A percentile compares a stretch with the other conserved stretches of the same genome.
Evolutionary conservation across 179 eudicot species (phyloP).

Genomic region (Beta corolliflora): DNA sequence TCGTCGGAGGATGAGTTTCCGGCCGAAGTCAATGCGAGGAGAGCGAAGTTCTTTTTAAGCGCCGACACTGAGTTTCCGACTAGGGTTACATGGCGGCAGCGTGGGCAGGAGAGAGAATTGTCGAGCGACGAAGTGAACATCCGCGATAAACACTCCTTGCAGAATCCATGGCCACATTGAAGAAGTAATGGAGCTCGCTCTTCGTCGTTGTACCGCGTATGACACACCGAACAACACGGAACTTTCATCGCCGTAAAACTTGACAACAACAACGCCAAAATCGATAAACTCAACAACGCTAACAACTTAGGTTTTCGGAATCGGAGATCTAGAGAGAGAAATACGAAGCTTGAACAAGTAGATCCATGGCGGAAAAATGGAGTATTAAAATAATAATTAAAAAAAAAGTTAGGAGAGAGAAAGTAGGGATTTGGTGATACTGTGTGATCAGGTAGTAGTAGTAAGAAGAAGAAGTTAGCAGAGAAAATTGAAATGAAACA

Average conservation of each 20-base stretch:
- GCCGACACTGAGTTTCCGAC: constrained; percentile 92
- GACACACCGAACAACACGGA: constrained; percentile 87
- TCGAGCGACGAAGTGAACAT: constrained; percentile 71
- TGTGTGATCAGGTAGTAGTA: constrained; percentile 2
- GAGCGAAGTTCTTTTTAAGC: constrained; percentile 73
- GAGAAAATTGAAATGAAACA: neutral
- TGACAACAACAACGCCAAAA: too few species aligned
- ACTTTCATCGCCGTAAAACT: constrained; percentile 56
- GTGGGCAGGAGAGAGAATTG: constrained; percentile 76
- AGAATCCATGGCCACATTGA: constrained; percentile 96
- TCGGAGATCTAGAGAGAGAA: constrained; percentile 17
- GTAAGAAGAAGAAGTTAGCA: neutral
- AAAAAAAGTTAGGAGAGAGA: constrained; percentile 18
- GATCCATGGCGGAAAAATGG: constrained; percentile 33
- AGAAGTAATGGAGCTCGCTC: constrained; percentile 78
- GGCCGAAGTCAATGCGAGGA: constrained; percentile 44
- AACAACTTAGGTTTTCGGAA: neutral
- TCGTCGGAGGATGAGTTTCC: constrained; percentile 36
- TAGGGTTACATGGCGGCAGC: constrained; percentile 85
- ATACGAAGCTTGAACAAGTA: constrained; percentile 14
- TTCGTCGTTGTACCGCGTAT: constrained; percentile 75
- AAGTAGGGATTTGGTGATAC: constrained; percentile 36
- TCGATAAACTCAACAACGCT: too few species aligned
- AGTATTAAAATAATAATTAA: neutral
- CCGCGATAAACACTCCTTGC: constrained; percentile 76